A percentile compares a stretch with the other conserved stretches of the same genome.
Evolutionary conservation across 139 green algal species (phyloP).

Genomic region (Micractinium conductrix): DNA sequence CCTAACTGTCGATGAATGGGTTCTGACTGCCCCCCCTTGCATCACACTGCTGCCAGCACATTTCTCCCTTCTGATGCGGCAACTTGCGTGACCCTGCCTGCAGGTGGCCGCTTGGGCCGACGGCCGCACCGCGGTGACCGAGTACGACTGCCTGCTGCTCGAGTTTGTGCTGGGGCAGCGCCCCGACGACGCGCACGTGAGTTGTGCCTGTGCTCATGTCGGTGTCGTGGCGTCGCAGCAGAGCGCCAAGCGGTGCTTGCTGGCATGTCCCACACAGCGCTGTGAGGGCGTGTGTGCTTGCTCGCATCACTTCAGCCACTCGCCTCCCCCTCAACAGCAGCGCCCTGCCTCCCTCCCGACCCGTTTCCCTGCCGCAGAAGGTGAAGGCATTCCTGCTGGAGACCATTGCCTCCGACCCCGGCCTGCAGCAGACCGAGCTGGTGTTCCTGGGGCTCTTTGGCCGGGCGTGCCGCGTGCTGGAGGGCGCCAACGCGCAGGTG

Average conservation of each 20-base stretch:
- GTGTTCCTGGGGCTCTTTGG: slow-evolving; percentile 90
- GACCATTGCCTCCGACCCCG: slow-evolving; percentile 82
- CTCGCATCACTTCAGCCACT: too few species aligned
- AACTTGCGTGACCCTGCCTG: neutral
- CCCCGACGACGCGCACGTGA: slow-evolving; percentile 64
- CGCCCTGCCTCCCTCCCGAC: neutral
- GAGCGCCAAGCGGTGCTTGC: too few species aligned
- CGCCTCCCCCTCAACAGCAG: neutral
- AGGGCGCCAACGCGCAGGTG: slow-evolving; percentile 44
- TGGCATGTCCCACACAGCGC: too few species aligned
- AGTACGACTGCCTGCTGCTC: slow-evolving; percentile 81
- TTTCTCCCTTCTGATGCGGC: too few species aligned
- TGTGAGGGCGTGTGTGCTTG: too few species aligned
- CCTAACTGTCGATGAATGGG: too few species aligned
- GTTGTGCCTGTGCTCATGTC: neutral
- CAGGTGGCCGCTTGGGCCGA: slow-evolving; percentile 79
- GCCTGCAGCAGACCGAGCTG: slow-evolving; percentile 85
- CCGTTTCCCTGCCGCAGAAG: slow-evolving; percentile 10
- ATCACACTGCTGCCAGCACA: too few species aligned
- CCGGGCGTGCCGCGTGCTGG: slow-evolving; percentile 74
- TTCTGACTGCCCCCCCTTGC: too few species aligned
- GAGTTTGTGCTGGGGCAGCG: slow-evolving; percentile 75
- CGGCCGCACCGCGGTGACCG: slow-evolving; percentile 45
- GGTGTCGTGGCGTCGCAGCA: too few species aligned
- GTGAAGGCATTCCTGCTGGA: slow-evolving; percentile 80